Evolutionary conservation across 306 rosid species (phyloP), one percentile per base, ranked within the genome.

Genomic region (Phaseolus lunatus): DNA sequence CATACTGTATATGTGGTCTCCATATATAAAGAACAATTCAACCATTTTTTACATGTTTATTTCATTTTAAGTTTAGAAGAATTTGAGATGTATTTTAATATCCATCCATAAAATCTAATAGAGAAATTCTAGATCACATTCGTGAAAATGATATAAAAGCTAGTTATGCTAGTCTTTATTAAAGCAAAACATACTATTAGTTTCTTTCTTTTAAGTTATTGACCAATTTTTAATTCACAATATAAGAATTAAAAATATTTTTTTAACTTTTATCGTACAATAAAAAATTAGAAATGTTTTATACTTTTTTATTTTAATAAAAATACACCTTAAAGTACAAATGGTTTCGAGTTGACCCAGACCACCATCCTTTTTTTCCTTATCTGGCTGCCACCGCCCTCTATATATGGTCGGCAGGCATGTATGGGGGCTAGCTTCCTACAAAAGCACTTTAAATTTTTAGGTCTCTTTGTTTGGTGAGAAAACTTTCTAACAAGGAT

Each of bases 341-440:
- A 31, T 63, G 61, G 43, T 37, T 37, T 10, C 2, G 7, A 37
- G 7, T 5, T 37, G 31, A n/a, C 50, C 31, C 3, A 68, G 33
- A 71, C 7, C 15, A 35, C 10, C 44, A 23, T 43, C 50, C 54
- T 13, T 20, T 56, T n/a, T 63, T 35, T 72, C 67, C 77, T 72
- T 73, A 78, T 58, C 45, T 65, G 80, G 26, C 61, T 65, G 80
- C 16, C 80, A 78, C 83, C 77, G 86, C 24, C 86, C 83, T 47
- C 19, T 65, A 7, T 33, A 33, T 7, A 1, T 33, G 39, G 39
- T 33, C 39, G 39, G 37, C 37, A 33, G 37, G 23, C 56, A 62
- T 47, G 49, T 35, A 67, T 41, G 70, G 69, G 63, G 65, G 56
- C 9, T 58, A 68, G 52, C 66, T 75, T 16, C 15, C 47, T 61